Evolutionary conservation across 2,329 filamentous ascomycete species (phyloP).

Genomic region (Pseudogymnoascus sp.): DNA sequence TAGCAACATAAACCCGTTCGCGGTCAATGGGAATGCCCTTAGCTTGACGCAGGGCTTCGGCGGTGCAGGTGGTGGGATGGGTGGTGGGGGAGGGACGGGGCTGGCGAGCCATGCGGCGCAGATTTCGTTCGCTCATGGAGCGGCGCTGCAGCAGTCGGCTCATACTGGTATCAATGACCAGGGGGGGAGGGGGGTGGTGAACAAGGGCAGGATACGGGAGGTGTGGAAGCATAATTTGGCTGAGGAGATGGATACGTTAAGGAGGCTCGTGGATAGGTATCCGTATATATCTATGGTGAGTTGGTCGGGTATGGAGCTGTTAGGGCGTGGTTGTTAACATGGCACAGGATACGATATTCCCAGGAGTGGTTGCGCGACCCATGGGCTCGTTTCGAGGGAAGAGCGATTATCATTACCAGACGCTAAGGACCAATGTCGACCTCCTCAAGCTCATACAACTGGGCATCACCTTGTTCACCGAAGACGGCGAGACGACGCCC

Average conservation of each 20-base stretch:
- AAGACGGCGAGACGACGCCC: constrained; percentile 80
- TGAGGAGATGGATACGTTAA: constrained; percentile 80
- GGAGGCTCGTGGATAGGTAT: constrained; percentile 80
- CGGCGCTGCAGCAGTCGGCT: constrained; percentile 53
- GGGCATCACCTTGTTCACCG: constrained; percentile 86
- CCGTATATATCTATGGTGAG: constrained; percentile 96
- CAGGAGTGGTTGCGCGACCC: constrained; percentile 90
- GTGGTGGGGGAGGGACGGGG: constrained; percentile 52
- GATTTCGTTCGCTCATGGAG: constrained; percentile 78
- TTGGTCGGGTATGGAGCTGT: constrained; percentile 18
- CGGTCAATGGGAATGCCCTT: constrained; percentile 44
- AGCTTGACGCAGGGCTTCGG: constrained; percentile 51
- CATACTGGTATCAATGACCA: constrained; percentile 48
- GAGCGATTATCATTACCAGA: constrained; percentile 98
- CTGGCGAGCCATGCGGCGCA: constrained; percentile 81
- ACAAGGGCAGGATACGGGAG: constrained; percentile 79
- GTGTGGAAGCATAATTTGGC: constrained; percentile 91
- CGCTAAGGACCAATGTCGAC: constrained; percentile 92
- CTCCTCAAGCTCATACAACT: constrained; percentile 97
- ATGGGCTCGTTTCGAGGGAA: constrained; percentile 94
- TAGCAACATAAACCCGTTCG: constrained; percentile 61
- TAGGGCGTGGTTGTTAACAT: background rate
- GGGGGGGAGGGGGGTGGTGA: constrained; percentile 48
- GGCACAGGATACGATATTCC: constrained; percentile 87
- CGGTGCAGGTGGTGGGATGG: constrained; percentile 50